Evolutionary conservation across 768 basidiomycete genomes (phyloP), one percentile per base, ranked within the genome.

Genomic region (Cystobasidium onofrii): DNA sequence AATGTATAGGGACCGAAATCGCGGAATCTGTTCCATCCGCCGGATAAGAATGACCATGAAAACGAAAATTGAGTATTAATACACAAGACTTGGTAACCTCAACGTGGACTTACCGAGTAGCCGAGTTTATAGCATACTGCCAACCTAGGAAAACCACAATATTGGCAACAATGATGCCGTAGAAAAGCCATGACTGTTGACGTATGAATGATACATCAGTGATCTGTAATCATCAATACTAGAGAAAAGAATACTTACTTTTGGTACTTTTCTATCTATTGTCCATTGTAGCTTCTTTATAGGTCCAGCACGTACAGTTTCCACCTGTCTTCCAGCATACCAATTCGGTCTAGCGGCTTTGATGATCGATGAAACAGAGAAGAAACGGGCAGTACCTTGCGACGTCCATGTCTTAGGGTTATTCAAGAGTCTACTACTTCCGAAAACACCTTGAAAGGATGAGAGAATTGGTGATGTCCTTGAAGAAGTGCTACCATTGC

Each of bases 131-230:
- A 20, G 69, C 69, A 71, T 71, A 71, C 34, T 33, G 34, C 69
- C 69, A 71, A 27, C 50, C 54, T 12, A 55, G 50, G 29, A 71
- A 71, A 2, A 71, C 54, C 3, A 71, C 17, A 10, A 31, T 52
- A 44, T 71, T 71, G 31, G 69, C 54, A 10, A 15, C 69, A 4
- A 71, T 71, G 27, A 71, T 71, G 18, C 69, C 69, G 52, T 71
- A 71, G 69, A 71, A 61, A 15, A 71, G 55, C 69, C 69, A 71
- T 1, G n/a, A 34, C 69, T 64, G 18, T 12, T 10, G 34, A 20
- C 4, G 46, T 3, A 50, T 12, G 46, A 12, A 7, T 15, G 39
- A 15, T 15, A 39, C 6, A 20, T 50, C 46, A n/a, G 15, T 20
- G 3, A 9, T 15, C 46, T 43, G 41, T 43, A 20, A 3, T 17